Evolutionary conservation across 2,329 filamentous ascomycete species (phyloP).

Genomic region (Aaosphaeria pasadenensis): DNA sequence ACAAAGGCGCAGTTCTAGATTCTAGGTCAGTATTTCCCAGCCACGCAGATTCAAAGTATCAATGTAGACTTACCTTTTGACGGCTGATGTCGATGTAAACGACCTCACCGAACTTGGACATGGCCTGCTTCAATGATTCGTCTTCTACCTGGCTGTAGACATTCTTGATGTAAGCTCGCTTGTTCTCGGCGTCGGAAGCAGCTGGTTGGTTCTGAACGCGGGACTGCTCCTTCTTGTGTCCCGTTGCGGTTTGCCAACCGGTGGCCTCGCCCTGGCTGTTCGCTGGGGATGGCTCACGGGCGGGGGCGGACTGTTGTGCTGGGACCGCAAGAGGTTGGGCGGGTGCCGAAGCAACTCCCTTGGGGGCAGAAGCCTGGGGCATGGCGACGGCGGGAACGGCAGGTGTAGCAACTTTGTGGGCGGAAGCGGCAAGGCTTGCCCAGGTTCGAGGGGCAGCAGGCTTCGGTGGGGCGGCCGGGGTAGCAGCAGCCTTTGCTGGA

Average conservation of each 20-base stretch:
- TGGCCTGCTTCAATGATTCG: conserved; percentile 65
- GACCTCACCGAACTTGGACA: conserved; percentile 67
- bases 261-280: conserved; percentile 54
- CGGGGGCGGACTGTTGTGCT: conserved; percentile 28
- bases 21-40: conserved; percentile 9
- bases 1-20: conserved; percentile 91
- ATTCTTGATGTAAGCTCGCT: conserved; percentile 91
- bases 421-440: conserved; percentile 66
- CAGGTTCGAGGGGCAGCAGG: conserved; percentile 62
- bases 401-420: conserved; percentile 44
- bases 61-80: conserved; percentile 63
- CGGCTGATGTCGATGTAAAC: conserved; percentile 64
- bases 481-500: conserved; percentile 53
- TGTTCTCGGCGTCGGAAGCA: conserved; percentile 67
- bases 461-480: conserved; percentile 58
- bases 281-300: conserved; percentile 35
- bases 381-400: conserved; percentile 35
- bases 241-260: conserved; percentile 83
- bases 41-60: background rate
- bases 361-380: conserved; percentile 29
- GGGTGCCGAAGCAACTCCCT: conserved; percentile 34
- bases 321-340: conserved; percentile 18
- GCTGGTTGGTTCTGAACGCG: conserved; percentile 65
- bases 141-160: conserved; percentile 85
- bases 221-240: conserved; percentile 80